Evolutionary conservation across 148 eudicot genomes (phyloP), one percentile per base, ranked within the genome.

Genomic region (Vaccinium myrtillus): DNA sequence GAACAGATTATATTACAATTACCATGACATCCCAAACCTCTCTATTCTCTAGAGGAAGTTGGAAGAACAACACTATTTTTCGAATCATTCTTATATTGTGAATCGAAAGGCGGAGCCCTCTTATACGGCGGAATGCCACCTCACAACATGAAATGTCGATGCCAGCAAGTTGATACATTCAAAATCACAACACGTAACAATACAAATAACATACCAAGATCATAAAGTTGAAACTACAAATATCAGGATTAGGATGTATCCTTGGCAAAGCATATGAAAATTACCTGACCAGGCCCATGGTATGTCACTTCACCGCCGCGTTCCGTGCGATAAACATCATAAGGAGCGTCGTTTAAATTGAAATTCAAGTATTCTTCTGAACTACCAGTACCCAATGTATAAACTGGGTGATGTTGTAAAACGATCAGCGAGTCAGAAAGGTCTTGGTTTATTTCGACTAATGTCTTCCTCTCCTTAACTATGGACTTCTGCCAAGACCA

Each of bases 201-300:
- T 2, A 54, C 13, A 10, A 54, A 7, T 61, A 61, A 21, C 25
- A 21, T n/a, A 65, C 23, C 7, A 63, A 63, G 3, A 0, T 6
- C 70, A 63, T n/a, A 63, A 63, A 63, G 3, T 23, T 21, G 39
- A n/a, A n/a, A 63, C 58, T 54, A 23, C 70, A 63, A 23, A 63
- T 63, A 63, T 4, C 12, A 63, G 23, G 25, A 21, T 5, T 63
- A n/a, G 30, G 25, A 21, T 7, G 23, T 21, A 59, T 59, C 16
- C 58, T 11, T 54, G 58, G 58, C 12, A 54, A 54, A 13, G 58
- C 58, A 10, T 54, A 10, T 14, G 12, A 18, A 75, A 16, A 11
- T 23, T 88, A 96, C 99, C 99, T 97, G 99, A 43, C 98, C 98
- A 63, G 99, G 99, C 25, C 99, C 99, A 91, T 97, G 99, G 84